Percentiles rank a stretch among this genome's conserved stretches.
These are phyloP conservation scores for Prunus mira DNA, from an alignment of 306 rosid species.

Conservation along the genomic window DNA sequence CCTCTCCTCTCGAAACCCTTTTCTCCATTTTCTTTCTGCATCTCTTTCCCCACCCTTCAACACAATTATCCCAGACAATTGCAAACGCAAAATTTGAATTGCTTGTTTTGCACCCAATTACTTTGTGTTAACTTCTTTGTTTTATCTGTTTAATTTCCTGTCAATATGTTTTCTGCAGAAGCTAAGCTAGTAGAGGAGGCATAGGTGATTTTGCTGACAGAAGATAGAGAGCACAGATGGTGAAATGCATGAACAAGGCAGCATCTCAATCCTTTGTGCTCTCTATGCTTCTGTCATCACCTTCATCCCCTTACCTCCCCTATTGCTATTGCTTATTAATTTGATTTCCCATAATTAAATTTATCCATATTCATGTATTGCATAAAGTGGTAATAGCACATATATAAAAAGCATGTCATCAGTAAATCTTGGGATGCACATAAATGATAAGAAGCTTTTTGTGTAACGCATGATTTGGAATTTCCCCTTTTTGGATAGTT, in stretches of 20 bases:
- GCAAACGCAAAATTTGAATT: background rate
- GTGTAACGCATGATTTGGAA: background rate
- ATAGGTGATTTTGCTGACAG: conserved; percentile 61
- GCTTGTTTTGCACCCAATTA: background rate
- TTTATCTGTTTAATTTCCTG: background rate
- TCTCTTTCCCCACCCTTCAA: background rate
- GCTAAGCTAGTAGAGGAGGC: conserved; percentile 15
- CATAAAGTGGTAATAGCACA: background rate
- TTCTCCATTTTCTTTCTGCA: background rate
- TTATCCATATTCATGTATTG: no score
- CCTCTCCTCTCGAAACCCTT: background rate
- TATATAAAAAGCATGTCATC: background rate
- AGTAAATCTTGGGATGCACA: background rate
- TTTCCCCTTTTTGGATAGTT: background rate
- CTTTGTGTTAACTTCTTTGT: background rate
- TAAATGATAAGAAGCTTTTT: no score
- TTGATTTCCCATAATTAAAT: no score
- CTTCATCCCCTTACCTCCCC: conserved; percentile 25
- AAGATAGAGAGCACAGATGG: conserved; percentile 90
- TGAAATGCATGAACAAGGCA: conserved; percentile 45
- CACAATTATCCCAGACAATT: background rate
- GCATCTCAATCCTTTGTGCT: conserved; percentile 84
- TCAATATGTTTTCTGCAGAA: background rate
- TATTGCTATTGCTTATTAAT: background rate
- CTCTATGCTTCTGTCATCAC: conserved; percentile 76